Percentiles rank a stretch among this genome's conserved stretches.
Conservation (phyloP, 2,329 filamentous ascomycete genomes). For the Fusarium solani-melongenae region DNA sequence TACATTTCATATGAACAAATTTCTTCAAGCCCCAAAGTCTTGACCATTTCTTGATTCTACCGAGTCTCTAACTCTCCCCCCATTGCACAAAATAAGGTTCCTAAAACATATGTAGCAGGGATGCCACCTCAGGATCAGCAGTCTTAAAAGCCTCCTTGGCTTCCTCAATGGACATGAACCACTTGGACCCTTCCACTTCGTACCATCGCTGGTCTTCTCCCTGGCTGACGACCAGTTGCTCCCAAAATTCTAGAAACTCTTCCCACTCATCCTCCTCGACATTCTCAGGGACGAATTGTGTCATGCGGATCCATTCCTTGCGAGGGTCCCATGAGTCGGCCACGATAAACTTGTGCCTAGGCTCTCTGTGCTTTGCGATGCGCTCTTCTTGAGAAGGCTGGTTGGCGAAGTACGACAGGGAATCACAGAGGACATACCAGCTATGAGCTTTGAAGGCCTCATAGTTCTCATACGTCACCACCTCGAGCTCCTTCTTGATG, state of each 20-base stretch:
- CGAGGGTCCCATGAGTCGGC: conserved; percentile 12
- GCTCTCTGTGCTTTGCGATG: not conserved
- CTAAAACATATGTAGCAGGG: not conserved
- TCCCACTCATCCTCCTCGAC: not conserved
- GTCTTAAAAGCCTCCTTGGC: not conserved
- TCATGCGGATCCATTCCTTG: conserved; percentile 8
- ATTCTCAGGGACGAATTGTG: not conserved
- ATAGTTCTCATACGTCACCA: not conserved
- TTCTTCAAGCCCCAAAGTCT: not conserved
- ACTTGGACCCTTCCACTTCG: conserved; percentile 1
- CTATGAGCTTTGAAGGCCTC: not conserved
- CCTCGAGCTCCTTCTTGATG: not conserved
- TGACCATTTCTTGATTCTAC: not conserved
- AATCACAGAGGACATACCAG: not conserved
- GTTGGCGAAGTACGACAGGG: not conserved
- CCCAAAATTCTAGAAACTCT: not conserved
- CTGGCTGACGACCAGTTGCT: not conserved
- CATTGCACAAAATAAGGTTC: not conserved
- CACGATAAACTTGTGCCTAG: conserved; percentile 12
- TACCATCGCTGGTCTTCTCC: conserved; percentile 1
- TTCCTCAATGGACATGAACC: not conserved
- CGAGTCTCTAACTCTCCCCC: not conserved
- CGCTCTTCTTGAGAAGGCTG: not conserved
- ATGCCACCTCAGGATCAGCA: not conserved
- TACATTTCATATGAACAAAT: not conserved